Evolutionary conservation across 257 asterid genomes (phyloP), one percentile per base, ranked within the genome.

Genomic region (Leptodermis oblonga): DNA sequence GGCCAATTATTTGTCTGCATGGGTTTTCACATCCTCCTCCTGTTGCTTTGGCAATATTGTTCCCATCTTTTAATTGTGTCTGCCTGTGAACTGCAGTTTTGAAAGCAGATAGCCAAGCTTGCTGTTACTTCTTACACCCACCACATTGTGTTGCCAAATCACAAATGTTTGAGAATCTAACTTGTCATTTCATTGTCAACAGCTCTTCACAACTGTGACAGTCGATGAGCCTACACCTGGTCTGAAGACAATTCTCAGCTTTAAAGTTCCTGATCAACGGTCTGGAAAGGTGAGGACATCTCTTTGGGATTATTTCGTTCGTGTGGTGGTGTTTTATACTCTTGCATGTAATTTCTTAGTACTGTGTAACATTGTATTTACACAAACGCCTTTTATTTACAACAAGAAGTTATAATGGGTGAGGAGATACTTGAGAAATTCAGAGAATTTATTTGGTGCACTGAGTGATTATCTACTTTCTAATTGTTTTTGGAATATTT

Each of bases 181-280:
- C 62, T 33, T 58, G 59, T 28, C 5, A 11, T 59, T 59, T 3
- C 22, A 12, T 70, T 66, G 36, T 20, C 46, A 5, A 45, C 77
- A 82, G 87, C 80, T 83, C 18, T 73, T 73, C 37, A 64, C 87
- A 28, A 80, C 87, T 12, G 33, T 83, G 5, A 80, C 85, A 2
- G 45, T 77, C n/a, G 83, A 83, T 63, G 85, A 83, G 71, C 76
- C 83, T 52, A 78, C 80, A 45, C 87, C 87, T 70, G 87, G 87
- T 17, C 49, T 80, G 68, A 83, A 83, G 74, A 64, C 85, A 7
- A 83, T 83, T 36, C 55, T 83, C 62, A 83, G 80, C 80, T 80
- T 83, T 46, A 83, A 70, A 76, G 85, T 80, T 68, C 87, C 87
- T 60, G 87, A 80, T 52, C 85, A 80, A 54, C 74, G 78, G 60